Base-by-base conservation (phyloP, 2,329 filamentous ascomycete species). In the Huntiella bhutanensis region DNA sequence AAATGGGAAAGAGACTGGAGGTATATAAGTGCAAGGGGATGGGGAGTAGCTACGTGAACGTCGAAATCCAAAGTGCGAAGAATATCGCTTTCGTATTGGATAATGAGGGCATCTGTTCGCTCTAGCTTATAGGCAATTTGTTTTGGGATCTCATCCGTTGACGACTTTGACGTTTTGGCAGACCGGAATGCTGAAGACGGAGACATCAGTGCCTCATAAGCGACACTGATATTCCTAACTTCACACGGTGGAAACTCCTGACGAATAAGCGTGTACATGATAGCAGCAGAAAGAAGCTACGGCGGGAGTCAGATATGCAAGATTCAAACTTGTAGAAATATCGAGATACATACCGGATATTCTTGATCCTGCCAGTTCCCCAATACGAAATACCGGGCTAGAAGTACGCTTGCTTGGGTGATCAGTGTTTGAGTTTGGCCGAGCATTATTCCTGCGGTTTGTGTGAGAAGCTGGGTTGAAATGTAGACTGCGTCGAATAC, bases 21-120 rank as follows among this genome's bases (percentile, higher is more conserved):
- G 58, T 96, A 98, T 4, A 87, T 95, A 49, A 96, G 73, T 49
- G 83, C 83, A 11, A 96, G 73, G 0, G 82, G 73, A 57, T 96
- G 84, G 0, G 91, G 91, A 0, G 95, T 70, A 1, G 83, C 77
- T 8, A 92, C 83, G 54, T 91, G 83, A 1, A 80, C 82, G 55
- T 92, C 74, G 60, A 94, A 96, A 11, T 78, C 77, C 0, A 95
- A 67, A 0, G 75, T 69, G 50, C 76, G 75, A 1, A 96, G 70
- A 13, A 96, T 75, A 36, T 77, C 74, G 3, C 80, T 74, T 61
- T 98, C 91, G 42, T 79, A 71, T n/a, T 70, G 64, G 39, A 92
- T 70, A 4, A 96, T 67, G 11, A 70, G 67, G 15, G 66, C 62
- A 52, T 80, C 75, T 32, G 41, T 34, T 16, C 22, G n/a, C 15